These are phyloP conservation scores for Gaeumannomyces sp. DNA, from an alignment of 2,329 filamentous ascomycete genomes.

Conservation along the genomic window DNA sequence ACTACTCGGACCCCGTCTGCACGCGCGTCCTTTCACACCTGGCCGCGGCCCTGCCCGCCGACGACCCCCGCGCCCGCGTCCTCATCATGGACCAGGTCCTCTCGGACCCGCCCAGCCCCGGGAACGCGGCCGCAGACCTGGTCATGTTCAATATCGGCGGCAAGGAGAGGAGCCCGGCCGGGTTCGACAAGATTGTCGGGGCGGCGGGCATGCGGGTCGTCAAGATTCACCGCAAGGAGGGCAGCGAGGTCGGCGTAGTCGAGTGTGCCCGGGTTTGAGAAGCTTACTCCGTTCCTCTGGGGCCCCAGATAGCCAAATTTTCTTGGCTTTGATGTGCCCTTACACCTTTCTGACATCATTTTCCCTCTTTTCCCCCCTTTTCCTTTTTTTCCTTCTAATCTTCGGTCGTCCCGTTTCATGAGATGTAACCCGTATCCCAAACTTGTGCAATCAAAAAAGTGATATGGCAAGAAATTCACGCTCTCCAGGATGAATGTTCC, in stretches of 20 bases:
- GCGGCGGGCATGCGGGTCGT: constrained; percentile 4
- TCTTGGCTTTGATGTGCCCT: too few species aligned
- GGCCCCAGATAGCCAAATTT: too few species aligned
- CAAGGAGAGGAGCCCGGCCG: constrained; percentile 7
- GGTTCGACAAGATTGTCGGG: constrained; percentile 1
- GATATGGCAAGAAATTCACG: too few species aligned
- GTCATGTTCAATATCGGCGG: constrained; percentile 9
- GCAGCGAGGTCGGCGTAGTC: constrained; percentile 2
- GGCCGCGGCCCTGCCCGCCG: constrained; percentile 16
- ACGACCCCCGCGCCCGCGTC: constrained; percentile 1
- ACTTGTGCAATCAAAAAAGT: too few species aligned
- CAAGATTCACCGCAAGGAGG: constrained; percentile 6
- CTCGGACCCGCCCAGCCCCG: constrained; percentile 6
- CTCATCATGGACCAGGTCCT: constrained; percentile 8
- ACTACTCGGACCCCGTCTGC: constrained; percentile 21
- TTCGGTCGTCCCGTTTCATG: too few species aligned
- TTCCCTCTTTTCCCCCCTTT: too few species aligned
- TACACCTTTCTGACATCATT: too few species aligned
- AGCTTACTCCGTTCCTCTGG: too few species aligned
- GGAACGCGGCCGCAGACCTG: constrained; percentile 6
- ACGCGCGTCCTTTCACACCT: constrained; percentile 17
- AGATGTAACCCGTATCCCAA: too few species aligned
- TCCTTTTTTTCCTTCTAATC: too few species aligned
- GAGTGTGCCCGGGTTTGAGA: background rate
- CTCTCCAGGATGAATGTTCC: too few species aligned